phyloP scores from a whole-genome alignment of 164 flowering plant species.

The Kingdonia uniflora region DNA sequence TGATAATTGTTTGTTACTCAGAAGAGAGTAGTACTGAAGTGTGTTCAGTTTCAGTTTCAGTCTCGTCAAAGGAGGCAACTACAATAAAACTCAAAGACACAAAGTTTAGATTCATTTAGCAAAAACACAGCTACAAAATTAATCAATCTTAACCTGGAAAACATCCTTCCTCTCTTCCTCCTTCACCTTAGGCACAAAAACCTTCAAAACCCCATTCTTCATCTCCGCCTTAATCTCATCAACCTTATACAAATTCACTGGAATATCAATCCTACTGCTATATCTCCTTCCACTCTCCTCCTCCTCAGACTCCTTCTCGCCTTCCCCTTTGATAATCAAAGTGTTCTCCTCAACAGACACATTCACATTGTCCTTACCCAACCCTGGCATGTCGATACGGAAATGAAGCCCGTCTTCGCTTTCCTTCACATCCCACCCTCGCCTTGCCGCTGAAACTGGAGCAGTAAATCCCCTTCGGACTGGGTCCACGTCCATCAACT shows the following conservation, averaged over 20 bases:
- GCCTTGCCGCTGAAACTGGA: conserved; percentile 7
- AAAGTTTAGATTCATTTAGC: too few relatives aligned
- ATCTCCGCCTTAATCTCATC: conserved; percentile 67
- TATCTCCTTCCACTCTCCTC: conserved; percentile 34
- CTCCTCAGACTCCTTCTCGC: conserved; percentile 26
- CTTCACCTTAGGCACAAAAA: conserved; percentile 53
- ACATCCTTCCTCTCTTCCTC: conserved; percentile 57
- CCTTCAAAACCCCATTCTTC: conserved; percentile 74
- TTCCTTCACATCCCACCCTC: conserved; percentile 63
- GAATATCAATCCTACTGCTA: conserved; percentile 49
- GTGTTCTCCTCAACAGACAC: conserved; percentile 58
- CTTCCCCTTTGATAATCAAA: conserved; percentile 51
- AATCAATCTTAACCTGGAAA: conserved; percentile 40
- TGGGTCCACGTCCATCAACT: conserved; percentile 36
- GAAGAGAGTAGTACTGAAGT: too few relatives aligned
- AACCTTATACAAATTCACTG: conserved; percentile 31
- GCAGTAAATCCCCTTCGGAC: conserved; percentile 15
- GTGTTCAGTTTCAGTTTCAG: too few relatives aligned
- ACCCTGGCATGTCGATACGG: conserved; percentile 71
- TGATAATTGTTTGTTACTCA: too few relatives aligned
- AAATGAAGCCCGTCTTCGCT: conserved; percentile 38
- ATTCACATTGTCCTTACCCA: conserved; percentile 52
- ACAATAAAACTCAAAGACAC: too few relatives aligned
- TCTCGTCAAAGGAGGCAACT: too few relatives aligned
- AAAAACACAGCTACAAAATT: too few relatives aligned